These are phyloP conservation scores for Cladobotryum protrusum DNA, from an alignment of 2,329 filamentous ascomycete species.

Conservation along the genomic window DNA sequence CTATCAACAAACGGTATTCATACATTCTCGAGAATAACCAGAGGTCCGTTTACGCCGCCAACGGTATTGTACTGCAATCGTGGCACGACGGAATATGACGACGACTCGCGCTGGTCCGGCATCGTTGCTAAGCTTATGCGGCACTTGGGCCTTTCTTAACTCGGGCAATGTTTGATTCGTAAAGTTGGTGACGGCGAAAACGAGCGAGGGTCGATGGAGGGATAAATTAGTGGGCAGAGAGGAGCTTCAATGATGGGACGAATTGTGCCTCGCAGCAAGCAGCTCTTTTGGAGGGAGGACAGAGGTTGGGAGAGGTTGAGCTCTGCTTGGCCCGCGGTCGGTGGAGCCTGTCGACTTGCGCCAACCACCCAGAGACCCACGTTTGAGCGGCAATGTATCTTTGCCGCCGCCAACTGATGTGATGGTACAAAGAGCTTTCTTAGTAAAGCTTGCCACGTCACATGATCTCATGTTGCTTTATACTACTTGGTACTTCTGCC, in stretches of 20 bases:
- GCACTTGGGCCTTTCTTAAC: not conserved
- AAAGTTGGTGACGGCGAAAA: constrained; percentile 5
- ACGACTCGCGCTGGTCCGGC: constrained; percentile 53
- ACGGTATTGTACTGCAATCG: constrained; percentile 94
- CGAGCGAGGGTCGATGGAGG: not conserved
- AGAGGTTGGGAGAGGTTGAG: constrained; percentile 33
- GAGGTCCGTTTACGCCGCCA: constrained; percentile 92
- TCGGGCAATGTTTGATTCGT: not conserved
- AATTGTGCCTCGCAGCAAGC: not conserved
- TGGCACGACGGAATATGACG: constrained; percentile 54
- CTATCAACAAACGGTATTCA: constrained; percentile 3
- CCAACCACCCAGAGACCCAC: constrained; percentile 19
- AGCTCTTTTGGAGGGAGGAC: constrained; percentile 15
- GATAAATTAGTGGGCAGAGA: too few relatives aligned
- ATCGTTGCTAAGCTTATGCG: constrained; percentile 28
- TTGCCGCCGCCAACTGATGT: too few relatives aligned
- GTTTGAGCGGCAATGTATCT: constrained; percentile 1
- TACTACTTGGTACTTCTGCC: not conserved
- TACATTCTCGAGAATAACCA: constrained; percentile 97
- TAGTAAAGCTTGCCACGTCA: constrained; percentile 27
- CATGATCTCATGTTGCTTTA: constrained; percentile 24
- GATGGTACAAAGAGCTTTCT: too few relatives aligned
- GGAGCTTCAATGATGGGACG: too few relatives aligned
- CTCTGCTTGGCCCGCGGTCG: constrained; percentile 27
- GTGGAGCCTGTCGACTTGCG: constrained; percentile 23